Conservation (phyloP, 1,284 basidiomycete species). For the Cryptococcus sp. region DNA sequence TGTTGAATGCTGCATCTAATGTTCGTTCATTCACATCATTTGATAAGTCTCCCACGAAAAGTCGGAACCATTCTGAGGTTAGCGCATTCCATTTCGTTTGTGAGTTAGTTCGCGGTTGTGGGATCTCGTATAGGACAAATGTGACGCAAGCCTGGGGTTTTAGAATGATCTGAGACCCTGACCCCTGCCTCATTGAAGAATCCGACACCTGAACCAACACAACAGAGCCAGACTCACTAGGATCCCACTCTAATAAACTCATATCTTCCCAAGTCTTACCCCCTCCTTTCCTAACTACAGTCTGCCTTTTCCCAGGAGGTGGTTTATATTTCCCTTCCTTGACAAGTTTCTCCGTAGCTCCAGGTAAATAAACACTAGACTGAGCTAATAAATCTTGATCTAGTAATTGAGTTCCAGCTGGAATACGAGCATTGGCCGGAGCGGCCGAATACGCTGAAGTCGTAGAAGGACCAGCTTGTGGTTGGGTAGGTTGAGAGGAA, state of each 20-base stretch:
- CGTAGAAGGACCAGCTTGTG: background rate
- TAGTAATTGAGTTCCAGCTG: background rate
- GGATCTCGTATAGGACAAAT: no score
- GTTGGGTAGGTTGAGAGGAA: background rate
- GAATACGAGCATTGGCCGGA: conserved; percentile 1
- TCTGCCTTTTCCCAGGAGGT: conserved; percentile 71
- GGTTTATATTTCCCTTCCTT: conserved; percentile 15
- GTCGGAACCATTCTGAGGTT: conserved; percentile 81
- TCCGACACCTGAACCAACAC: background rate
- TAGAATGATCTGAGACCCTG: no score
- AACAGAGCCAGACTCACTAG: conserved; percentile 59
- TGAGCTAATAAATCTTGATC: conserved; percentile 27
- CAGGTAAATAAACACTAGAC: conserved; percentile 26
- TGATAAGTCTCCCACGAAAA: conserved; percentile 97
- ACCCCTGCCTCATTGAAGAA: no score
- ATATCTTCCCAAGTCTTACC: conserved; percentile 98
- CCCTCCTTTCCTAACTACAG: conserved; percentile 88
- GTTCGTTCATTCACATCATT: conserved; percentile 97
- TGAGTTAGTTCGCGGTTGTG: no score
- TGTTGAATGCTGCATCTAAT: conserved; percentile 84
- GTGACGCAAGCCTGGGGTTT: no score
- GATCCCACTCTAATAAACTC: conserved; percentile 95
- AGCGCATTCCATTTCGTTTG: background rate
- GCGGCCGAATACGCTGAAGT: background rate
- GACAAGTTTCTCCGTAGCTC: conserved; percentile 8